Evolutionary conservation across 1,284 basidiomycete species (phyloP), one percentile per base, ranked within the genome.

Genomic region (Sporisorium sorghi): DNA sequence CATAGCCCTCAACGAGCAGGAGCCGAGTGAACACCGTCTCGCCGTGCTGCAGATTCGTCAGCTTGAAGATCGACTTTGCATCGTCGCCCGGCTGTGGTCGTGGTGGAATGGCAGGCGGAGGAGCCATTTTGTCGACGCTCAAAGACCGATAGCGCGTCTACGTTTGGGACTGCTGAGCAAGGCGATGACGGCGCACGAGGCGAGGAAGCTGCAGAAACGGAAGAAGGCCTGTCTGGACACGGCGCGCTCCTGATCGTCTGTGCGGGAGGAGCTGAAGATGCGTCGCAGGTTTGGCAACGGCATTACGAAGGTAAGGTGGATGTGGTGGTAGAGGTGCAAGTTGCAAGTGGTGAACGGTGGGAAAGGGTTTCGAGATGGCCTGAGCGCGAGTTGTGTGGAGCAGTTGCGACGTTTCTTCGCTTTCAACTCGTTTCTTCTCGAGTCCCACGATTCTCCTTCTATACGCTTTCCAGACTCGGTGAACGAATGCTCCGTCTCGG

Each of bases 151-250:
- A 10, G 73, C 69, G 9, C 64, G 57, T 35, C 77, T 59, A 17
- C 76, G 70, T 39, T 72, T 78, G 2, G 79, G 79, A 47, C 72
- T 76, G 66, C 65, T 70, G 15, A 81, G 65, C 17, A 81, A 72
- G 10, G 80, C 80, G 43, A 81, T 81, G 48, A 76, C 62, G 12
- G 77, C 77, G 69, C 76, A 80, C 3, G 78, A 80, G 32, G 77
- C 63, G 39, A 77, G 55, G 54, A 81, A 81, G 50, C 69, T 72
- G 64, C 76, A 73, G 68, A 79, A 80, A 28, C 80, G 74, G 59
- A 81, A 81, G 61, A 81, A 81, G 37, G 80, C 80, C 56, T 76
- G 74, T 30, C 80, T 50, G 6, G 78, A 80, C 0, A 81, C 76
- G 37, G 77, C 77, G 11, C 80, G 67, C 53, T 81, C 80, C 53